Evolutionary conservation across 805 yeast species (phyloP), one percentile per base, ranked within the genome.

Genomic region (Barnettozyma botsteinii): DNA sequence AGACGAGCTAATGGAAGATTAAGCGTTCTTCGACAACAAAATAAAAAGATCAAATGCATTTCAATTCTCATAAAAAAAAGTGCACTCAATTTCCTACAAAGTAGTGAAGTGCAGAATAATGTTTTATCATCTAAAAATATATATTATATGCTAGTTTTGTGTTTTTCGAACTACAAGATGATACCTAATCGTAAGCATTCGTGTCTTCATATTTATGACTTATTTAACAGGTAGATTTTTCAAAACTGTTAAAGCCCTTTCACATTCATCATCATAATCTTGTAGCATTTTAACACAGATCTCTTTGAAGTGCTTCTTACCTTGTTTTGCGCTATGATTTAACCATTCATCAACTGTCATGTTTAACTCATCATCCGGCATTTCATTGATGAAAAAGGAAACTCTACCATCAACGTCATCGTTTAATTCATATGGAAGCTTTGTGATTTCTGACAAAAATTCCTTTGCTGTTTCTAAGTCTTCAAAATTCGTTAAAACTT

Each of bases 341-440:
- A 84, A 60, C 95, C 95, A 87, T 43, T 82, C 75, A 35, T 70
- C 67, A n/a, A 86, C 72, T 0, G 83, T 75, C 81, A 81, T 77
- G 11, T 73, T 67, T 49, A 84, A 65, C 52, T 84, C 88, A 20
- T 73, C 73, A 23, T 72, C 77, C 0, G 91, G 89, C 76, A 84
- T 77, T 31, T 76, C 77, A 1, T 78, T 69, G 7, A 82, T 75
- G 51, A 83, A 83, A 36, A 67, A 66, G 0, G 85, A 75, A 18
- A 84, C 59, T 22, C 72, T 72, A 1, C 91, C 88, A 42, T 80
- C 85, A 30, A 66, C 56, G 53, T 84, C 94, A 46, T 80, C 77
- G 47, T 72, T 68, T 14, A 80, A 59, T 30, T 67, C 61, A 41
- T 54, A 56, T 5, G 51, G 49, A 7, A 56, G 20, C 4, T 40